Conservation (phyloP, 2,329 filamentous ascomycete species). For the Trichoderma polysporum region DNA sequence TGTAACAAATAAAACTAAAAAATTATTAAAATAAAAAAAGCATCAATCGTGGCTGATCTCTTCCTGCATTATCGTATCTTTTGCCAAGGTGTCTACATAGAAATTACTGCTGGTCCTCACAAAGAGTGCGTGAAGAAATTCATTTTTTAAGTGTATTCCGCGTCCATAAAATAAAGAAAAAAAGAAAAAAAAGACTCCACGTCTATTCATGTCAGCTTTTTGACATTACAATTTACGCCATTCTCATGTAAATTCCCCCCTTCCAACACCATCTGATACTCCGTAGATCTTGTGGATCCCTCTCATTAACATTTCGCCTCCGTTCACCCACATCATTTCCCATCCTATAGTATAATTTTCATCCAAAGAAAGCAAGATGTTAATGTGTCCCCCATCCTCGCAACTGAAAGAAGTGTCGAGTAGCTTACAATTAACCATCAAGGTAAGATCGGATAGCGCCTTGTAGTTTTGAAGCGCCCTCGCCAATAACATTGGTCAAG, state of each 20-base stretch:
- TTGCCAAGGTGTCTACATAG: too few species aligned
- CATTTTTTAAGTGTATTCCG: background rate
- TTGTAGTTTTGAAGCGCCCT: conserved; percentile 81
- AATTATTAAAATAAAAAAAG: background rate
- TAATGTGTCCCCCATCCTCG: background rate
- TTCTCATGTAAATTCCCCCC: conserved; percentile 20
- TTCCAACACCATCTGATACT: conserved; percentile 26
- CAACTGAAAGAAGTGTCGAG: too few species aligned
- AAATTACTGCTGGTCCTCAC: background rate
- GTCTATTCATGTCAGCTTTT: conserved; percentile 39
- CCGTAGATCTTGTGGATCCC: conserved; percentile 14
- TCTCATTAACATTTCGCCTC: background rate
- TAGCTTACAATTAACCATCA: conserved; percentile 44
- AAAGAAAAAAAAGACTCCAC: conserved; percentile 8
- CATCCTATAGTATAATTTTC: background rate
- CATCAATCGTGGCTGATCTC: background rate
- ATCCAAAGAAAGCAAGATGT: background rate
- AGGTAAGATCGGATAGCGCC: conserved; percentile 67
- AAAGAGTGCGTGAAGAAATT: background rate
- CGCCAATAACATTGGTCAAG: conserved; percentile 75
- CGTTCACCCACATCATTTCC: background rate
- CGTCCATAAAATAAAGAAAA: background rate
- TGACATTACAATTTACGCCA: conserved; percentile 34
- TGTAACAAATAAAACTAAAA: background rate
- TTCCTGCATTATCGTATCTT: background rate